Percentiles rank a stretch among this genome's conserved stretches.
Conservation (phyloP, 2,329 filamentous ascomycete species). For the Moelleriella libera region DNA sequence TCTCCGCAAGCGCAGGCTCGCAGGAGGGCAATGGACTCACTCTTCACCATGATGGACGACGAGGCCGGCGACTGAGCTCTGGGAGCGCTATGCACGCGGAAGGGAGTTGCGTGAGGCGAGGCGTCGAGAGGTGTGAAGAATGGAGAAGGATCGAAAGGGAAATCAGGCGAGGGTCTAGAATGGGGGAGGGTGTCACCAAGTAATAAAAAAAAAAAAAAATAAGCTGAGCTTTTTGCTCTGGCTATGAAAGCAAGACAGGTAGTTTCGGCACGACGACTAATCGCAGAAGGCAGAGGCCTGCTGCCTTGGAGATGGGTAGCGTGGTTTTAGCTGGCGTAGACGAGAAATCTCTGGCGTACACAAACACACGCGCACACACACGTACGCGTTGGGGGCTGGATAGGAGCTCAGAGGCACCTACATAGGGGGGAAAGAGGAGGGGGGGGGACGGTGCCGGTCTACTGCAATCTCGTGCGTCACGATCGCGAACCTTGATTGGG, state of each 20-base stretch:
- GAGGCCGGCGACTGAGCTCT: neutral
- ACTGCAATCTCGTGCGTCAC: neutral
- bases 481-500: neutral
- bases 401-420: no score
- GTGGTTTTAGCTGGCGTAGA: no score
- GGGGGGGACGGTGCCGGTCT: neutral
- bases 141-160: neutral
- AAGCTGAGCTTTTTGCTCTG: neutral
- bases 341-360: no score
- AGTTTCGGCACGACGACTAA: neutral
- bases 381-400: no score
- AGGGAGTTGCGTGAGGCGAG: neutral
- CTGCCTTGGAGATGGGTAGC: no score
- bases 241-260: neutral
- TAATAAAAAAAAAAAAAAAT: neutral
- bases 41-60: slow-evolving; percentile 6
- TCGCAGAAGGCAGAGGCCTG: neutral
- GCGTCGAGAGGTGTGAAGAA: neutral
- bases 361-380: no score
- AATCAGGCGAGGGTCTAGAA: neutral
- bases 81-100: neutral
- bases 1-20: neutral
- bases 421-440: neutral
- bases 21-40: slow-evolving; percentile 4
- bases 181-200: neutral